These are phyloP conservation scores for Metarhizium album DNA, from an alignment of 2,329 filamentous ascomycete genomes.

Conservation along the genomic window DNA sequence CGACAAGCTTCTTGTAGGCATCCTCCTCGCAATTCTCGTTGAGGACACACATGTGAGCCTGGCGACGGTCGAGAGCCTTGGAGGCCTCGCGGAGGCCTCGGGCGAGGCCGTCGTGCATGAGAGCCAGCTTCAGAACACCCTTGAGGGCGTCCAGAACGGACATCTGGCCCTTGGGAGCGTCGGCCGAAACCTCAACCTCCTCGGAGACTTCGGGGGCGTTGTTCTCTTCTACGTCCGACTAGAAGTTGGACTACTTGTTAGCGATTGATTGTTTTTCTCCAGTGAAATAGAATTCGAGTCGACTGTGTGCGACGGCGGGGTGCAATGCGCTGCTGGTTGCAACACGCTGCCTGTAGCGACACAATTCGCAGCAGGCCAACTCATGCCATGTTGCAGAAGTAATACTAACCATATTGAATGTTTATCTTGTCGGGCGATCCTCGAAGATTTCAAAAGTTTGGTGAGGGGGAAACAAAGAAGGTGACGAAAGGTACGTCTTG, in stretches of 20 bases:
- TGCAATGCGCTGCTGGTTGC: constrained; percentile 1
- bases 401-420: constrained; percentile 49
- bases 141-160: constrained; percentile 97
- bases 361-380: neutral
- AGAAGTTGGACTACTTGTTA: constrained; percentile 25
- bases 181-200: constrained; percentile 94
- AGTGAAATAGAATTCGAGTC: neutral
- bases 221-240: constrained; percentile 99
- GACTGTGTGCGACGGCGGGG: neutral
- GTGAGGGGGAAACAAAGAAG: constrained; percentile 17
- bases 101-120: constrained; percentile 99
- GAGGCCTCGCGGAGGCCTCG: constrained; percentile 96
- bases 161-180: constrained; percentile 90
- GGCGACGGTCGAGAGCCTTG: constrained; percentile 96
- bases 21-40: constrained; percentile 99
- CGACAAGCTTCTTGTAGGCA: constrained; percentile 99
- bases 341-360: neutral
- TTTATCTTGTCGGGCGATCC: constrained; percentile 53
- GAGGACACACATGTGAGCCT: constrained; percentile 99
- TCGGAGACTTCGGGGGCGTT: constrained; percentile 70
- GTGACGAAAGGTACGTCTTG: constrained; percentile 19
- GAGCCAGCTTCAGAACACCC: constrained; percentile 94
- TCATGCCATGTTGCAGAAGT: neutral
- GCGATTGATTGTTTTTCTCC: constrained; percentile 1
- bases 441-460: constrained; percentile 45